These are phyloP conservation scores for Apophysomyces ossiformis DNA, from an alignment of 371 early-diverging fungal genomes.

Conservation along the genomic window DNA sequence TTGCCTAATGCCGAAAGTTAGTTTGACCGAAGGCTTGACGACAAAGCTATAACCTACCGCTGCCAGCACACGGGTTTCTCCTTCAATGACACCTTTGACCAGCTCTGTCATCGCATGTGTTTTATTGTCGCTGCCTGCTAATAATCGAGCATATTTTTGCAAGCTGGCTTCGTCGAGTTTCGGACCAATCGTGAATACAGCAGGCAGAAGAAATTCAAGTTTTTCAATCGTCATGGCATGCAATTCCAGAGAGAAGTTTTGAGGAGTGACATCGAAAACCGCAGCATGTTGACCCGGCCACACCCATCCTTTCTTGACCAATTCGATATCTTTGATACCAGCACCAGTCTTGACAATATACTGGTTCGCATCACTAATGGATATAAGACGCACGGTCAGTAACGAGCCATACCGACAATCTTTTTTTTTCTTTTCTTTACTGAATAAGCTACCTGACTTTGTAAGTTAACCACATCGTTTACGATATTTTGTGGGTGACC, in stretches of 20 bases:
- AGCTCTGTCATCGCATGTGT: constrained; percentile 33
- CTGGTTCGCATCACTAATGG: constrained; percentile 37
- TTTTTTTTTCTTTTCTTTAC: background rate
- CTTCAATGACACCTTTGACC: constrained; percentile 60
- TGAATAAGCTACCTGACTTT: constrained; percentile 5
- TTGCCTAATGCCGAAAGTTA: constrained; percentile 6
- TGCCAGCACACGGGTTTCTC: constrained; percentile 61
- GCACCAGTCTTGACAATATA: constrained; percentile 51
- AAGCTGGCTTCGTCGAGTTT: constrained; percentile 41
- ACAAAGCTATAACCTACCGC: constrained; percentile 20
- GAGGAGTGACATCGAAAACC: constrained; percentile 45
- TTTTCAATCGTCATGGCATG: constrained; percentile 60
- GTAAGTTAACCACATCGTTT: constrained; percentile 10
- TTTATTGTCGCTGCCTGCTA: constrained; percentile 29
- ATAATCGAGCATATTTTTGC: constrained; percentile 42
- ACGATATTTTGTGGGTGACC: background rate
- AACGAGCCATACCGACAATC: background rate
- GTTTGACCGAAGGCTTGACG: background rate
- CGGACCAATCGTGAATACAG: constrained; percentile 56
- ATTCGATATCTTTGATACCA: constrained; percentile 54
- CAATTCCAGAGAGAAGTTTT: constrained; percentile 48
- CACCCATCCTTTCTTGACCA: constrained; percentile 67
- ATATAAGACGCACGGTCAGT: background rate
- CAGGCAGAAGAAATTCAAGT: constrained; percentile 54
- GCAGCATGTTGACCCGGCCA: constrained; percentile 39